phyloP scores from a whole-genome alignment of 2,329 filamentous ascomycete species.

The Beauveria bassiana region DNA sequence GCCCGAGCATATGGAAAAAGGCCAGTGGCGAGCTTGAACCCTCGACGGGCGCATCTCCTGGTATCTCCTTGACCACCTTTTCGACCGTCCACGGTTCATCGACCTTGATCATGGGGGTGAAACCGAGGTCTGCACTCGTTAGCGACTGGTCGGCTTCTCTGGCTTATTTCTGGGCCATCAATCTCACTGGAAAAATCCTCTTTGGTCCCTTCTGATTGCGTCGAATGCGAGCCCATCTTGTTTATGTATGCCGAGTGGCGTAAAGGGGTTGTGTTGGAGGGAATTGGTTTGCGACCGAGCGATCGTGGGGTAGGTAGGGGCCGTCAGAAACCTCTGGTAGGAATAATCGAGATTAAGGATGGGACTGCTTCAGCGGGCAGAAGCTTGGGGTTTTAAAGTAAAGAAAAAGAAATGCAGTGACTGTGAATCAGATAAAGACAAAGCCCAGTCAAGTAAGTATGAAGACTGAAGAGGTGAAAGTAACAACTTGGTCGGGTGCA shows the following conservation, averaged over 20 bases:
- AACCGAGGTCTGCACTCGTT: slow-evolving; percentile 23
- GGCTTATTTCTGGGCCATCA: not conserved
- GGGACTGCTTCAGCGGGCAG: not conserved
- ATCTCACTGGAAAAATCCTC: slow-evolving; percentile 20
- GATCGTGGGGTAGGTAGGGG: slow-evolving; percentile 12
- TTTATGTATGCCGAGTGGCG: not conserved
- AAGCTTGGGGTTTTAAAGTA: not conserved
- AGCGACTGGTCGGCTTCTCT: not conserved
- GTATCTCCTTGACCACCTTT: slow-evolving; percentile 58
- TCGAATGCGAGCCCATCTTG: slow-evolving; percentile 23
- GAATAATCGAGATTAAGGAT: not conserved
- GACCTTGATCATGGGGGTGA: slow-evolving; percentile 30
- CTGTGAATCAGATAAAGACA: not conserved
- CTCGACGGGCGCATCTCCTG: slow-evolving; percentile 44
- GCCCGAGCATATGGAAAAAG: slow-evolving; percentile 92
- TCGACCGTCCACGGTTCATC: slow-evolving; percentile 46
- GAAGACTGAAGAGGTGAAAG: not conserved
- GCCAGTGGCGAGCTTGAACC: slow-evolving; percentile 67
- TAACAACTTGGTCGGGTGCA: not conserved
- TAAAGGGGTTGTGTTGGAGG: not conserved
- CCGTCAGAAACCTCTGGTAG: not conserved
- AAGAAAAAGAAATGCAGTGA: not conserved
- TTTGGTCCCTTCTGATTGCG: slow-evolving; percentile 15
- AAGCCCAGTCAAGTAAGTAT: not conserved
- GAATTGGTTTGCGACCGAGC: not conserved